Evolutionary conservation across 768 basidiomycete genomes (phyloP).

Genomic region (Calocybe gangraenosa): DNA sequence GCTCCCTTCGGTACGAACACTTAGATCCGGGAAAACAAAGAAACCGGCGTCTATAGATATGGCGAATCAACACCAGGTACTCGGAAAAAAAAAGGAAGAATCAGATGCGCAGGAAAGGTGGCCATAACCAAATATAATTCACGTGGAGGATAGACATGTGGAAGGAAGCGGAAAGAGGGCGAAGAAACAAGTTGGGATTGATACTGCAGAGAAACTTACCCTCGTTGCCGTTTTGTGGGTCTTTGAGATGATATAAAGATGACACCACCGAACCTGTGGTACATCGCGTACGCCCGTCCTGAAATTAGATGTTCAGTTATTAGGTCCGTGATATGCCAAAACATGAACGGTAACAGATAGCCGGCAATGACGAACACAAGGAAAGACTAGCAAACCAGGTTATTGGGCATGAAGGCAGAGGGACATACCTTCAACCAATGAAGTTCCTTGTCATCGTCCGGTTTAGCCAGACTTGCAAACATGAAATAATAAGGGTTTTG

Average conservation of each 20-base stretch:
- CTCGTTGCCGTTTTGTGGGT: conserved; percentile 48
- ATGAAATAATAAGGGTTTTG: conserved; percentile 96
- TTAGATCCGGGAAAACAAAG: conserved; percentile 95
- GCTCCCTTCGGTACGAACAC: conserved; percentile 87
- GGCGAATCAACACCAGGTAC: background rate
- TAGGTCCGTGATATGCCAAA: background rate
- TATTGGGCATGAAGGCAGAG: too few species aligned
- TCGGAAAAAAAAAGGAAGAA: background rate
- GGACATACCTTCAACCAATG: conserved; percentile 69
- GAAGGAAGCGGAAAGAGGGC: background rate
- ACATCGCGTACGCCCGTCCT: conserved; percentile 89
- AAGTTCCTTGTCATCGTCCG: conserved; percentile 83
- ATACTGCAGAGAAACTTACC: conserved; percentile 20
- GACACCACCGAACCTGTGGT: conserved; percentile 91
- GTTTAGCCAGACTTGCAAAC: conserved; percentile 87
- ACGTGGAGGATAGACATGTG: background rate
- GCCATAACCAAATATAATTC: too few species aligned
- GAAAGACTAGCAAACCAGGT: too few species aligned
- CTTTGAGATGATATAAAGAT: conserved; percentile 88
- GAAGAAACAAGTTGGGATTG: background rate
- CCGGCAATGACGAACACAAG: too few species aligned
- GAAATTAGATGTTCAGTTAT: conserved; percentile 5
- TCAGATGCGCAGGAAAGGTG: background rate
- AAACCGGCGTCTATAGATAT: conserved; percentile 74
- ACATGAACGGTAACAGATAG: background rate